phyloP scores from a whole-genome alignment of 331 rosid genomes.

The Acacia pycnantha region DNA sequence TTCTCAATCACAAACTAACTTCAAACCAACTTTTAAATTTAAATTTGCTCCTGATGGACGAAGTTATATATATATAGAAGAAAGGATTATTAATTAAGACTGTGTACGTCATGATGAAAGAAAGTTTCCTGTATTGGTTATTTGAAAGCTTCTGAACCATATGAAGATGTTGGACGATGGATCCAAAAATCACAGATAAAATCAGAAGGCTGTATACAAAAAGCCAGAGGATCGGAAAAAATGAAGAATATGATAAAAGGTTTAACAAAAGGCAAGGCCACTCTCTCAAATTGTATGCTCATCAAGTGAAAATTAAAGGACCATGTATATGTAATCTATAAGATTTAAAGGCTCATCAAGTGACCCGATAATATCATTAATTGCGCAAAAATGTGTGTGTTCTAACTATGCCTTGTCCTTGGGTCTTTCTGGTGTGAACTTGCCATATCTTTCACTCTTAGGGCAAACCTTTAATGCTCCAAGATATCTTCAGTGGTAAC shows the following conservation, averaged over 20 bases:
- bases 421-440: too few relatives aligned
- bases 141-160: too few relatives aligned
- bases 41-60: too few relatives aligned
- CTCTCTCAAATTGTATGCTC: too few relatives aligned
- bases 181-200: neutral
- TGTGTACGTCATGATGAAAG: slow-evolving; percentile 32
- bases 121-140: slow-evolving; percentile 34
- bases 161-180: too few relatives aligned
- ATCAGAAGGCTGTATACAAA: neutral
- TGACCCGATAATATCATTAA: slow-evolving; percentile 4
- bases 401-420: too few relatives aligned
- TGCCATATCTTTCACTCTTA: too few relatives aligned
- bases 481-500: slow-evolving; percentile 32
- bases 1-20: slow-evolving; percentile 14
- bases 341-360: too few relatives aligned
- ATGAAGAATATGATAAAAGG: slow-evolving; percentile 8
- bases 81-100: neutral
- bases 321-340: too few relatives aligned
- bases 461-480: slow-evolving; percentile 45
- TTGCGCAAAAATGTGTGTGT: too few relatives aligned
- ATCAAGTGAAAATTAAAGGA: too few relatives aligned
- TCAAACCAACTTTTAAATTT: slow-evolving; percentile 23
- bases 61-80: neutral
- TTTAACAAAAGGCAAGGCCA: too few relatives aligned
- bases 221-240: slow-evolving; percentile 9